Evolutionary conservation across 306 rosid species (phyloP), one percentile per base, ranked within the genome.

Genomic region (Vigna radiata): DNA sequence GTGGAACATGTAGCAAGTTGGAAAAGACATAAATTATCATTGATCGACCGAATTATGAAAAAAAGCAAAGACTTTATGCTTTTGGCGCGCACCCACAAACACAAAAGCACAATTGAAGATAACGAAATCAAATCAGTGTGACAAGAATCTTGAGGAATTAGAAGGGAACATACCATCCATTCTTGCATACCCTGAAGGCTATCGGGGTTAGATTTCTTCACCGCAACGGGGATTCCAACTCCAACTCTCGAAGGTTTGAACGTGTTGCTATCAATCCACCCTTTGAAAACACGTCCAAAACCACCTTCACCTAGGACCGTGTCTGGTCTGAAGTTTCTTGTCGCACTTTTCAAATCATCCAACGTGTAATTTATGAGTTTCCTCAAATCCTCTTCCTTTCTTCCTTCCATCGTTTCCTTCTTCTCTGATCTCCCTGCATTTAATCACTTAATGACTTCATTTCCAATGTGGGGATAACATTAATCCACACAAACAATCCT

Each of bases 251-350:
- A 87, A 0, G 99, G 98, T 9, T 88, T 88, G 43, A 80, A 81
- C 0, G 88, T 89, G 4, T 60, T 71, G 8, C 62, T 17, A 2
- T 95, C 97, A 6, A 95, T 44, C 99, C 99, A 95, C 0, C 99
- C 99, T 75, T 85, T 96, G 84, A 92, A 96, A 5, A 96, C 99
- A 49, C 89, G 77, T 1, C 99, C 99, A 27, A 96, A 96, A 13
- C 99, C 98, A 8, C 99, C 99, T 52, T 91, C 98, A 0, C 99
- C 99, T 0, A 92, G 59, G 31, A 91, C 76, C 1, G 94, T 86
- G 74, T 87, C 88, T 0, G 98, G 96, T 33, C 89, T 84, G 76
- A 96, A 96, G n/a, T 96, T 82, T 71, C 88, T 76, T 0, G 99
- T 96, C 0, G 93, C 97, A 75, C 83, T 87, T 82, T 90, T 91